Evolutionary conservation across 2,329 filamentous ascomycete genomes (phyloP), one percentile per base, ranked within the genome.

Genomic region (Pyrenophora graminea): DNA sequence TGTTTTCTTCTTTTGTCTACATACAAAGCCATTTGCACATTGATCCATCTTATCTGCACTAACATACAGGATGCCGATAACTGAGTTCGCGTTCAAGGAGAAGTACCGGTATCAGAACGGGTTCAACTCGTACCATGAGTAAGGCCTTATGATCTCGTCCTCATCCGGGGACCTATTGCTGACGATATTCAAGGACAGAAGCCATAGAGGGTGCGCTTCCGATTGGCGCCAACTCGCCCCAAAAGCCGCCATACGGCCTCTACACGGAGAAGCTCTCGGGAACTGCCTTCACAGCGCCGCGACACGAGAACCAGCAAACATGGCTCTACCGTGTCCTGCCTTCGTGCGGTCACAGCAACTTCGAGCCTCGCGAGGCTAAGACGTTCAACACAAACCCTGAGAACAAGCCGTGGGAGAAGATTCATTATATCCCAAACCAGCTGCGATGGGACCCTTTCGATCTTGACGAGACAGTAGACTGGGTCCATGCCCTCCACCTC

Each of bases 391-490:
- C 77, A 13, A 80, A 79, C 56, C 77, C 77, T 0, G 77, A 79
- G 58, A 75, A 74, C 59, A 77, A 77, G 53, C 72, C 75, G 8
- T 74, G 78, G 46, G 80, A 82, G 57, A 83, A 82, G 66, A 80
- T 90, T 60, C 85, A 88, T 62, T 86, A 90, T 62, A 87, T 91
- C 43, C 90, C 90, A 4, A 91, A 92, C 67, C 89, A 93, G 72
- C 79, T 93, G 25, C 83, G 89, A 59, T 94, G 90, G 90, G 85
- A 89, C 59, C 86, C 85, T 2, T 90, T 91, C 68, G 86, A 91
- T 62, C 78, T 91, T 41, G 85, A 90, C 56, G 80, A 88, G 69
- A 80, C 79, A 3, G 84, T 84, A 2, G 85, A 88, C 63, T 89
- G 85, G 85, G 83, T 88, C 18, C 82, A 87, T 63, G 82, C 82